Evolutionary conservation across 305 asterid species (phyloP), one percentile per base, ranked within the genome.

Genomic region (Fraxinus sp.): DNA sequence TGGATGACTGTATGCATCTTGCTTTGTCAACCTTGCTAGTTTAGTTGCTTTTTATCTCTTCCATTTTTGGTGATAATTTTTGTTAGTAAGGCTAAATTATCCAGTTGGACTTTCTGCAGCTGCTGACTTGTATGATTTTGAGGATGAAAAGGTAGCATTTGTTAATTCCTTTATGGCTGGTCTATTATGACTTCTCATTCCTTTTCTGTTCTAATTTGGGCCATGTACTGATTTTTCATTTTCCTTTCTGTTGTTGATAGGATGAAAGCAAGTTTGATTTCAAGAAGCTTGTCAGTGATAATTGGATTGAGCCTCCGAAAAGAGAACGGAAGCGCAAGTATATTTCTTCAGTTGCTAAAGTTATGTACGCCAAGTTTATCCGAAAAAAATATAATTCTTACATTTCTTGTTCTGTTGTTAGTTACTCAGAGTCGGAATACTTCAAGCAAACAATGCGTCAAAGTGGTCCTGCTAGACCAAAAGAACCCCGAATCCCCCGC

Each of bases 361-460:
- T 85, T 81, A 59, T 62, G 59, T 46, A 10, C 2, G 20, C 49
- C 77, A 32, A 14, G 46, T 62, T 32, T 72, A 14, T 33, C 77
- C 0, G 77, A 16, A 33, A 32, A 14, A 72, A 33, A 72, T 16
- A 33, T 16, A 33, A 16, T 32, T 71, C 77, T 71, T 33, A 72
- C 71, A 22, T 62, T 22, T 20, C 32, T 3, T 22, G 14, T 33
- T 33, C 77, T 72, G 46, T 33, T 72, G 77, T 33, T 77, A 97
- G 99, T 88, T 97, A 97, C 91, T 97, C 99, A 0, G 99, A 97
- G 76, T 92, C 98, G 0, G 99, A 97, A 87, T 95, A 97, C 92
- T 95, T 93, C 89, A 97, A 97, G 94, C 99, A 97, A 89, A 97
- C 99, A 82, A 92, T 97, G 98, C 98, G 99, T 70, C 98, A 92